Evolutionary conservation across 371 early-diverging fungal genomes (phyloP).

Genomic region (Mucor irregularis): DNA sequence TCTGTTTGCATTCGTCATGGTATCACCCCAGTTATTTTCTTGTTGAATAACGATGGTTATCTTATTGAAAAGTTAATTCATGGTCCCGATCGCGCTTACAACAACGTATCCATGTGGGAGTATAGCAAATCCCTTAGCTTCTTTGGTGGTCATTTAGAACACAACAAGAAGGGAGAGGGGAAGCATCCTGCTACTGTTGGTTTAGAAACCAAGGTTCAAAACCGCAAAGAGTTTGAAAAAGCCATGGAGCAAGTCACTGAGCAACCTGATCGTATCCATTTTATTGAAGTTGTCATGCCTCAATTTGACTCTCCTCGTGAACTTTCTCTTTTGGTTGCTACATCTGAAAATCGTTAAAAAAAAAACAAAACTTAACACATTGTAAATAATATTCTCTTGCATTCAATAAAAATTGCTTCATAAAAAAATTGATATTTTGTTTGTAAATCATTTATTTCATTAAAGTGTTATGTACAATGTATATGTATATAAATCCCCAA

Average conservation of each 20-base stretch:
- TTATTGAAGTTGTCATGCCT: conserved; percentile 44
- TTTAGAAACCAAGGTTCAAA: conserved; percentile 24
- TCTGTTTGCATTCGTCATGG: conserved; percentile 52
- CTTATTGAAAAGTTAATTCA: conserved; percentile 54
- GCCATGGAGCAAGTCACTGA: conserved; percentile 24
- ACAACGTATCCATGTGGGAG: conserved; percentile 51
- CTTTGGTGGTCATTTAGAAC: conserved; percentile 34
- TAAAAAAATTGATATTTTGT: no score
- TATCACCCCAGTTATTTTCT: conserved; percentile 45
- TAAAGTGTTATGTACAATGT: background rate
- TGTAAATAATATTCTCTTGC: no score
- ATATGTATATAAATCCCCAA: background rate
- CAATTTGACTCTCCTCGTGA: conserved; percentile 40
- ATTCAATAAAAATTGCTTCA: no score
- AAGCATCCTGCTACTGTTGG: conserved; percentile 23
- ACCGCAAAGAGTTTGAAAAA: conserved; percentile 34
- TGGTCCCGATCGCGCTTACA: conserved; percentile 46
- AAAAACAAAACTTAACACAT: no score
- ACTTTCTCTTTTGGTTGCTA: conserved; percentile 22
- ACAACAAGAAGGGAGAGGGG: conserved; percentile 7
- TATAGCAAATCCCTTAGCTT: conserved; percentile 43
- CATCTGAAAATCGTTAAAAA: conserved; percentile 29
- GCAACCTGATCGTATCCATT: conserved; percentile 33
- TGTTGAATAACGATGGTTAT: conserved; percentile 58
- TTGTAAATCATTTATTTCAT: background rate